Evolutionary conservation across 129 eudicot genomes (phyloP), one percentile per base, ranked within the genome.

Genomic region (Deinandra increscens): DNA sequence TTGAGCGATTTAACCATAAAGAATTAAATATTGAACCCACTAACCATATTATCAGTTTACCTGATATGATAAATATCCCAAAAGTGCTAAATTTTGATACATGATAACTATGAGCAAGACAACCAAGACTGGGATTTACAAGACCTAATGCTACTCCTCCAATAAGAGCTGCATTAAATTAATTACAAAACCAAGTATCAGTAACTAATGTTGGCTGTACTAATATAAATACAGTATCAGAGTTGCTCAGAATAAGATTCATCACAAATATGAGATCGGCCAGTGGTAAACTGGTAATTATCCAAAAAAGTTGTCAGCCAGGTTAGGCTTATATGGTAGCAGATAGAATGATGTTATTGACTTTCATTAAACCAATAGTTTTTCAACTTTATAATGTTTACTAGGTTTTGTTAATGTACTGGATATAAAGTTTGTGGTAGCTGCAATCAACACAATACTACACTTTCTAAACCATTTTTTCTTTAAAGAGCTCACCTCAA

Each of bases 11-110:
- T 12, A 65, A 31, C 17, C 8, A 36, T n/a, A 41, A 15, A 48
- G 7, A 12, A 49, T 2, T 17, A 4, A 34, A 48, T n/a, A n/a
- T 17, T 37, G 10, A 41, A 10, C 60, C 7, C 17, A 7, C 46
- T 50, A 64, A 55, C 62, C 48, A 69, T 51, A 17, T 41, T 38
- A 13, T 70, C 12, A 7, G 42, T 73, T 64, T 78, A 88, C 97
- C 97, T 73, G 98, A 89, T 29, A 88, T 86, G 41, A 86, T 56
- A 76, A 92, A 92, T 78, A 92, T 88, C 67, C 95, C 90, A 74
- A 77, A 86, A 17, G 98, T 76, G 88, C 98, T 86, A 61, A 82
- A 62, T 70, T 88, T 92, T 60, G 98, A 79, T 43, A 92, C 50
- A 71, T 79, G 74, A 59, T 76, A 88, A 59, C 37, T 75, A 77